Evolutionary conservation across 2,329 filamentous ascomycete species (phyloP).

Genomic region (Dactylellina cionopaga): DNA sequence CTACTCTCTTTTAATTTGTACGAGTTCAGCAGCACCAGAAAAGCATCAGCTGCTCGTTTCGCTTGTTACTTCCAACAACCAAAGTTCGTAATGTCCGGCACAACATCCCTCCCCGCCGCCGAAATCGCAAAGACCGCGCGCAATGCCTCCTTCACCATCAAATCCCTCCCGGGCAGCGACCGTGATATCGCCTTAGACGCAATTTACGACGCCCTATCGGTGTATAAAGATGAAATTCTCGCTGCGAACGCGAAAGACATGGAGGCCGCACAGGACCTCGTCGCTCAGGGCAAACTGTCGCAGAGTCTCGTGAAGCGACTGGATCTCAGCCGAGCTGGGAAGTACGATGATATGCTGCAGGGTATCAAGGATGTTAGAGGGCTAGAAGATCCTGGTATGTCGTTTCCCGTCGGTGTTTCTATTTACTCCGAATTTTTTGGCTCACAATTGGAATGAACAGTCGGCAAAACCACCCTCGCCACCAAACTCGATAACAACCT

Average conservation of each 20-base stretch:
- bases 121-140: conserved; percentile 46
- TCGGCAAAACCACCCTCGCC: conserved; percentile 83
- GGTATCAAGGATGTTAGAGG: conserved; percentile 88
- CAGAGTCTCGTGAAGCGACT: conserved; percentile 82
- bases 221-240: conserved; percentile 78
- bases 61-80: background rate
- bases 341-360: conserved; percentile 97
- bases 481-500: conserved; percentile 88
- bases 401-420: background rate
- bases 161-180: conserved; percentile 77
- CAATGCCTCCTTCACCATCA: conserved; percentile 79
- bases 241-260: conserved; percentile 88
- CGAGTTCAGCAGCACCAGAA: background rate
- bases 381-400: conserved; percentile 83
- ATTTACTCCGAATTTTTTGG: conserved; percentile 19
- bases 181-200: conserved; percentile 86
- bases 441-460: conserved; percentile 62
- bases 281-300: conserved; percentile 78
- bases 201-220: conserved; percentile 79
- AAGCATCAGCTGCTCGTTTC: too few species aligned
- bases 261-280: conserved; percentile 76
- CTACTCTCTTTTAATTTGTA: background rate
- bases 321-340: conserved; percentile 84
- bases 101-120: conserved; percentile 57
- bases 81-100: conserved; percentile 20